Evolutionary conservation across 2,329 filamentous ascomycete genomes (phyloP).

Genomic region (Epichloe hybrida): DNA sequence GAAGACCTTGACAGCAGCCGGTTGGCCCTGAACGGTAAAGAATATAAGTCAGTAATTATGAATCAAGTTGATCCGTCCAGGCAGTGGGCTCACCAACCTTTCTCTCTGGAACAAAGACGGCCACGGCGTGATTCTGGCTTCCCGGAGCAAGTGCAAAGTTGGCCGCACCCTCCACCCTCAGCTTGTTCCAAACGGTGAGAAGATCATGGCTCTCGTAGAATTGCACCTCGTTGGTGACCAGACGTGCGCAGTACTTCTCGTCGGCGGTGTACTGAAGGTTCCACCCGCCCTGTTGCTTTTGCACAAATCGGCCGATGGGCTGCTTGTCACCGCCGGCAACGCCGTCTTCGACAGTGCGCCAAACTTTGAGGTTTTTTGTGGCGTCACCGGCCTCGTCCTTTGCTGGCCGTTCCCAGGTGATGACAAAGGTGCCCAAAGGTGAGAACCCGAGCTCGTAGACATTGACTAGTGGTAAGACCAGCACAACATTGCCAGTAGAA

Average conservation of each 20-base stretch:
- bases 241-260: slow-evolving; percentile 83
- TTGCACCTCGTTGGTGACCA: slow-evolving; percentile 94
- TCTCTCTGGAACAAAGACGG: slow-evolving; percentile 88
- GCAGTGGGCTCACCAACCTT: slow-evolving; percentile 48
- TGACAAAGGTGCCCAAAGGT: slow-evolving; percentile 79
- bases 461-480: slow-evolving; percentile 63
- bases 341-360: slow-evolving; percentile 65
- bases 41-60: not conserved
- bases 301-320: slow-evolving; percentile 79
- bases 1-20: slow-evolving; percentile 86
- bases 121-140: slow-evolving; percentile 70
- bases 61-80: not conserved
- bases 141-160: slow-evolving; percentile 86
- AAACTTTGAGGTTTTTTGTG: slow-evolving; percentile 96
- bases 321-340: slow-evolving; percentile 50
- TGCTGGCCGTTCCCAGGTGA: slow-evolving; percentile 86
- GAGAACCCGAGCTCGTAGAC: slow-evolving; percentile 95
- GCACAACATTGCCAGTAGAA: slow-evolving; percentile 58
- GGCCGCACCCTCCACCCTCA: slow-evolving; percentile 77
- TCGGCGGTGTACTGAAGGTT: slow-evolving; percentile 94
- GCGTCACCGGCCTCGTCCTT: slow-evolving; percentile 93
- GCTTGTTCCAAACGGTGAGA: slow-evolving; percentile 83
- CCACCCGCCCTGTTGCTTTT: slow-evolving; percentile 92
- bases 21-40: slow-evolving; percentile 52
- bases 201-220: slow-evolving; percentile 88